These are phyloP conservation scores for Chlamydomonas schloesseri DNA, from an alignment of 139 green algal species.

Conservation along the genomic window DNA sequence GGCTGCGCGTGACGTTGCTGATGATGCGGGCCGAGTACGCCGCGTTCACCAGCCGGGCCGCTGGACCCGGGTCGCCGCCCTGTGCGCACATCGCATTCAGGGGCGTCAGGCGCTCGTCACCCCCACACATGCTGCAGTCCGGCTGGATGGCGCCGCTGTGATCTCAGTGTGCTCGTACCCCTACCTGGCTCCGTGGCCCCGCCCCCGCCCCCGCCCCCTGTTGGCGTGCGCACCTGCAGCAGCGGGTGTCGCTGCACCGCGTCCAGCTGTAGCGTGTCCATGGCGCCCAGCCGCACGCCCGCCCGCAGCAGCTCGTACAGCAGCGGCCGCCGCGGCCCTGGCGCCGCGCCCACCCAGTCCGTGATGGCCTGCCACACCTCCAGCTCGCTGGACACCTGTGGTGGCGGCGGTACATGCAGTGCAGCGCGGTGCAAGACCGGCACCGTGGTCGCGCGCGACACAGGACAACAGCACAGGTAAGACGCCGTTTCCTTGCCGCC, in stretches of 20 bases:
- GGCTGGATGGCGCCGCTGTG: no score
- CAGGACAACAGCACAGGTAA: neutral
- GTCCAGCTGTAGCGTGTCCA: conserved; percentile 24
- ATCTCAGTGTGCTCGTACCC: no score
- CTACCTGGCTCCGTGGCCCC: no score
- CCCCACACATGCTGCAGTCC: no score
- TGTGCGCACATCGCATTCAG: no score
- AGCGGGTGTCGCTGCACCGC: conserved; percentile 26
- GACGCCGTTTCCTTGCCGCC: neutral
- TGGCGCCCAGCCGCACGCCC: conserved; percentile 7
- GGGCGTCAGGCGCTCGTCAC: no score
- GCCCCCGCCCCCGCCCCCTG: no score
- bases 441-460: no score
- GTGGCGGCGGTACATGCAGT: neutral
- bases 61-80: conserved; percentile 2
- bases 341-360: conserved; percentile 1
- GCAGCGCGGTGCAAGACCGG: neutral
- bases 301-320: conserved; percentile 22
- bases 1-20: conserved; percentile 28
- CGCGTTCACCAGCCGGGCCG: neutral
- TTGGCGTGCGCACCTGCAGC: no score
- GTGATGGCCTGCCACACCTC: conserved; percentile 38
- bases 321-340: neutral
- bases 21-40: conserved; percentile 29
- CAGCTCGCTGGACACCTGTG: conserved; percentile 13